Evolutionary conservation across 306 rosid genomes (phyloP).

Genomic region (Glycine soja): DNA sequence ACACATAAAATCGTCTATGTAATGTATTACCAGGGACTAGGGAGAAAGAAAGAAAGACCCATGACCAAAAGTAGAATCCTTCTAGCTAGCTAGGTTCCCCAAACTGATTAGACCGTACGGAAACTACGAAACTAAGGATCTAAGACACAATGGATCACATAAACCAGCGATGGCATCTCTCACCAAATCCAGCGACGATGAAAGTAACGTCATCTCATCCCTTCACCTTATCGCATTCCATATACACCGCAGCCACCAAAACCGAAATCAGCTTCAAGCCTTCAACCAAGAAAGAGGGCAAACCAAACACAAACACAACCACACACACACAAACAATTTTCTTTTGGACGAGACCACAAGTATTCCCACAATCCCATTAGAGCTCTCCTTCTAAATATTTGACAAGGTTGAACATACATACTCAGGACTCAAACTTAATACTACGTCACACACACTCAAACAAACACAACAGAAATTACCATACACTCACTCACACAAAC

Average conservation of each 20-base stretch:
- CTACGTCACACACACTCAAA: background rate
- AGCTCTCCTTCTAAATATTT: background rate
- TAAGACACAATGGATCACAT: background rate
- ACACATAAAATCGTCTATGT: constrained; percentile 26
- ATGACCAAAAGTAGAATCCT: constrained; percentile 32
- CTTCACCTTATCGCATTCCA: background rate
- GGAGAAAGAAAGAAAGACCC: constrained; percentile 7
- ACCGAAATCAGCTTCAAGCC: background rate
- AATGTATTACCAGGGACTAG: background rate
- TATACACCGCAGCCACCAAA: background rate
- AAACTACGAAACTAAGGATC: background rate
- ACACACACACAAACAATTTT: background rate
- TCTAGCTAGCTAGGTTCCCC: constrained; percentile 3
- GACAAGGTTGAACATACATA: background rate
- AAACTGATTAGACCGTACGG: constrained; percentile 3
- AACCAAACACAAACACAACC: background rate
- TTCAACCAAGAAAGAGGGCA: constrained; percentile 10
- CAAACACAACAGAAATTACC: background rate
- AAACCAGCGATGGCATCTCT: background rate
- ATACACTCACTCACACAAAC: background rate
- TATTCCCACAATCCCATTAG: background rate
- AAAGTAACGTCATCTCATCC: constrained; percentile 5
- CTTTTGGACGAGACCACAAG: background rate
- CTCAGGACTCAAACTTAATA: background rate
- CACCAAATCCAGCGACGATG: background rate